Percentiles rank a stretch among this genome's conserved stretches.
Conservation (phyloP, 1,284 basidiomycete genomes). For the Cerrena zonata region DNA sequence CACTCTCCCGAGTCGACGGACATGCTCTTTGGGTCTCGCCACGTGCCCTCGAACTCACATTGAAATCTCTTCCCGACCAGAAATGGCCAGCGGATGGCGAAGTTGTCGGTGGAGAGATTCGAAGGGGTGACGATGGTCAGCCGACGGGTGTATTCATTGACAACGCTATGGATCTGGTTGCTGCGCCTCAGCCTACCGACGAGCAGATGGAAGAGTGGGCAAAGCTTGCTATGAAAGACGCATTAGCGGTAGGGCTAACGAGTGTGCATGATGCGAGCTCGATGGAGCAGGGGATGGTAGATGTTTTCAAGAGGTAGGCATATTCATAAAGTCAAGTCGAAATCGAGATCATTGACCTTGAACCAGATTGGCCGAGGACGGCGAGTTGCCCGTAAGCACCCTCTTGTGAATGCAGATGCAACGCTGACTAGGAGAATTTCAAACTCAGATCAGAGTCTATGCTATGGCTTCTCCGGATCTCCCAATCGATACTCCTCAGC, state of each 20-base stretch:
- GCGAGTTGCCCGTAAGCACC: constrained; percentile 49
- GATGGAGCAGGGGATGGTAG: constrained; percentile 41
- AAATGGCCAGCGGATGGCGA: constrained; percentile 43
- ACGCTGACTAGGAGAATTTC: not conserved
- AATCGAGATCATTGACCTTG: not conserved
- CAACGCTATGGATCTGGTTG: constrained; percentile 66
- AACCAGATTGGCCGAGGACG: constrained; percentile 18
- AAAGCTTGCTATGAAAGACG: constrained; percentile 59
- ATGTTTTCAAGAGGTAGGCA: constrained; percentile 62
- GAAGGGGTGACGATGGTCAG: constrained; percentile 56
- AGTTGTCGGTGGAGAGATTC: constrained; percentile 74
- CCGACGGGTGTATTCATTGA: constrained; percentile 75
- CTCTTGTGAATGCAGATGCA: not conserved
- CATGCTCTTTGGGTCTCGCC: constrained; percentile 84
- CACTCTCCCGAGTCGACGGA: constrained; percentile 69
- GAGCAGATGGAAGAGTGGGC: constrained; percentile 56
- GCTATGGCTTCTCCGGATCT: constrained; percentile 64
- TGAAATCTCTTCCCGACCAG: constrained; percentile 13
- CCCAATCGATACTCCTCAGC: constrained; percentile 55
- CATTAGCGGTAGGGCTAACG: constrained; percentile 70
- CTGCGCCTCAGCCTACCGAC: constrained; percentile 59
- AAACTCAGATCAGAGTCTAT: constrained; percentile 62
- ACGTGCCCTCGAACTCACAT: constrained; percentile 55
- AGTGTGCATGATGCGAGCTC: constrained; percentile 79
- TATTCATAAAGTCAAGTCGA: not conserved